phyloP scores from a whole-genome alignment of 352 stramenopile genomes.

The Globisporangium acanthophoron region DNA sequence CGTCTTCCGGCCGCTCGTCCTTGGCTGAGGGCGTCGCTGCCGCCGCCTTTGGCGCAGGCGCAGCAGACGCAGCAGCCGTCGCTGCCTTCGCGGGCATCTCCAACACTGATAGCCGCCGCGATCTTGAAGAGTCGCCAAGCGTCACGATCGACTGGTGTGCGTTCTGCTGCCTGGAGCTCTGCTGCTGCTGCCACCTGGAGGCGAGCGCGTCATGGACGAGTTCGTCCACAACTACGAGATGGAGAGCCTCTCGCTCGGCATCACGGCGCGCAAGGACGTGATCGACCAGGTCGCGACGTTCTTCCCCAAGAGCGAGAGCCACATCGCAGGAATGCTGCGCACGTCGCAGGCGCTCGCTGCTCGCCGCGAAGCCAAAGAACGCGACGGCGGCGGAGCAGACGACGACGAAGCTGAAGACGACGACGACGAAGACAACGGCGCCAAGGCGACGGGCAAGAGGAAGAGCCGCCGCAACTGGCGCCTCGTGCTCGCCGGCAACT shows the following conservation, averaged over 20 bases:
- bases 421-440: background rate
- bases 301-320: slow-evolving; percentile 29
- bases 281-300: slow-evolving; percentile 37
- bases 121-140: slow-evolving; percentile 21
- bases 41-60: slow-evolving; percentile 15
- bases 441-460: background rate
- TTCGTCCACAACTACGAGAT: slow-evolving; percentile 74
- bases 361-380: slow-evolving; percentile 15
- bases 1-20: slow-evolving; percentile 24
- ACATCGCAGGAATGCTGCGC: slow-evolving; percentile 28
- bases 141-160: no score
- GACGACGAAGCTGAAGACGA: slow-evolving; percentile 3
- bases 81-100: background rate
- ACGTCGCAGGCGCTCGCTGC: slow-evolving; percentile 44
- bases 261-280: slow-evolving; percentile 57
- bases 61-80: background rate
- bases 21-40: slow-evolving; percentile 8
- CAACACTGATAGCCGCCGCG: background rate
- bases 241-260: slow-evolving; percentile 62
- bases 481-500: slow-evolving; percentile 50
- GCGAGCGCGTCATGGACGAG: slow-evolving; percentile 35
- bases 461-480: slow-evolving; percentile 4
- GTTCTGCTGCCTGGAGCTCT: no score
- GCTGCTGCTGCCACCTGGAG: no score
- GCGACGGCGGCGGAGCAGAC: background rate